Evolutionary conservation across 192 early-diverging fungal species (phyloP), one percentile per base, ranked within the genome.

Genomic region (Umbelopsis isabellina): DNA sequence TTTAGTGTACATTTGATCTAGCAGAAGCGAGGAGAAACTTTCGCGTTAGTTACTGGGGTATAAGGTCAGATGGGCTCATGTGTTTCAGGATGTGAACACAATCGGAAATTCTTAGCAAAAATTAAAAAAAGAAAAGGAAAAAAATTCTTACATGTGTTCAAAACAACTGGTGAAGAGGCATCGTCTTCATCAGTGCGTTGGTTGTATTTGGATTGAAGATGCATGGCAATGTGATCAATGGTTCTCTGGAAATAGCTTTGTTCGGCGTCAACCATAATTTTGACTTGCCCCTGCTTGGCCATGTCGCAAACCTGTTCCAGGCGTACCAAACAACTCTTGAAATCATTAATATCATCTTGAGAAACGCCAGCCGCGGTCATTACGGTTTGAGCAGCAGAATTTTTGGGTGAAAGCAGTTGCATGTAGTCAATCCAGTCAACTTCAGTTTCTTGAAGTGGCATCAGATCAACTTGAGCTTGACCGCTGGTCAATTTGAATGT

Each of bases 191-290:
- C 33, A 33, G 21, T 44, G 18, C 68, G 69, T 27, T 72, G 68
- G 82, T 98, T 97, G 82, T 88, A 94, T 72, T 85, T 82, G 58
- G 80, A 74, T 79, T 87, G 86, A 46, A 98, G 77, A 18, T 83
- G 80, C 30, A 94, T 78, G 11, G 91, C 91, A 2, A 95, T 83
- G 70, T 89, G 87, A 53, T 98, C 94, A 78, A 98, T 94, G 41
- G 93, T 91, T 1, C 91, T 86, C 82, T 97, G 97, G 85, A 95
- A 95, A 80, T 96, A 94, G 13, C 90, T 84, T 79, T 95, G 94
- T 78, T 98, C 97, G 61, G 97, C 97, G 67, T 98, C 97, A 10
- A 98, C 81, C 85, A 96, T 91, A 27, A 96, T 73, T 11, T 91
- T 84, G n/a, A 95, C 92, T 48, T 87, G 77, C 21, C 78, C 74